phyloP scores from a whole-genome alignment of 257 asterid genomes.

The Eucommia ulmoides region DNA sequence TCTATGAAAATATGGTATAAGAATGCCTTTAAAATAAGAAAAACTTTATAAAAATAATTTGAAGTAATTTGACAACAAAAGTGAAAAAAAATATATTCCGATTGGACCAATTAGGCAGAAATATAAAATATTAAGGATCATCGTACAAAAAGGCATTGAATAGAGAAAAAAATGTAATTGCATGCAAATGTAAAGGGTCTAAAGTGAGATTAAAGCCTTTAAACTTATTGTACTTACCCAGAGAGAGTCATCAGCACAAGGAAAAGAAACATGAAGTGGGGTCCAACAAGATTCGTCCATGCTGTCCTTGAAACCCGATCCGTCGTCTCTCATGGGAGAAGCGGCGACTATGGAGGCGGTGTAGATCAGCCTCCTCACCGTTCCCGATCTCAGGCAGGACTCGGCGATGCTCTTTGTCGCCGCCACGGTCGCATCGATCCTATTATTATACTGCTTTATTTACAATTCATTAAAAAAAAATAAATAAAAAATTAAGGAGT shows the following conservation, averaged over 20 bases:
- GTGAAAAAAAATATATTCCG: too few relatives aligned
- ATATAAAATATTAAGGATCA: too few relatives aligned
- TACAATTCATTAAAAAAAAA: too few relatives aligned
- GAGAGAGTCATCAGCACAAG: not conserved
- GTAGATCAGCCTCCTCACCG: slow-evolving; percentile 31
- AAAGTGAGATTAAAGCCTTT: too few relatives aligned
- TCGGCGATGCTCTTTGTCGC: slow-evolving; percentile 26
- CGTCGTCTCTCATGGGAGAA: slow-evolving; percentile 30
- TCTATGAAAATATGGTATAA: too few relatives aligned
- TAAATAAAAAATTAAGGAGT: not conserved
- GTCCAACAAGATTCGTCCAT: slow-evolving; percentile 61
- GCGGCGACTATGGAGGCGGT: slow-evolving; percentile 41
- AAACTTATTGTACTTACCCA: slow-evolving; percentile 13
- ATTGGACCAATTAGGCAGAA: too few relatives aligned
- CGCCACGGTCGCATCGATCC: slow-evolving; percentile 35
- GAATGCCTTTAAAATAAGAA: too few relatives aligned
- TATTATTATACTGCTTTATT: slow-evolving; percentile 47
- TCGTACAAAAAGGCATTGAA: too few relatives aligned
- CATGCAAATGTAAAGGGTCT: too few relatives aligned
- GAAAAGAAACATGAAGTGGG: slow-evolving; percentile 28
- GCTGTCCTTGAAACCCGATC: slow-evolving; percentile 23
- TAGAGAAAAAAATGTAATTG: too few relatives aligned
- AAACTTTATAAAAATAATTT: too few relatives aligned
- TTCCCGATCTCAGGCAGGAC: slow-evolving; percentile 20
- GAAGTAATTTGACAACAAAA: too few relatives aligned